A percentile compares a stretch with the other conserved stretches of the same genome.
Evolutionary conservation across 2,329 filamentous ascomycete species (phyloP).

Genomic region (Epichloe sylvatica): DNA sequence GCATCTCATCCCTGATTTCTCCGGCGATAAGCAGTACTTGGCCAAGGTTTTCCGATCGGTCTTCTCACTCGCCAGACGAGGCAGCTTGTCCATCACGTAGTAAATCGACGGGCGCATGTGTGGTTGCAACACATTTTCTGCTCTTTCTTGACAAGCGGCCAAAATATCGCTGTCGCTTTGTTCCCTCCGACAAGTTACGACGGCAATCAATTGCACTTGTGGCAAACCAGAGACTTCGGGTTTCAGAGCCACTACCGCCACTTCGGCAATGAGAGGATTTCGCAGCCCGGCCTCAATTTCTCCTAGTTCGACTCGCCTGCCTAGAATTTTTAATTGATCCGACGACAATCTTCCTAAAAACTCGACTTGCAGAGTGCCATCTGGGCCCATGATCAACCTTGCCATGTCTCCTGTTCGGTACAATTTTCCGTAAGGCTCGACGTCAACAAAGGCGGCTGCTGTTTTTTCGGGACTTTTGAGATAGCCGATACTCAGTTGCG

Average conservation of each 20-base stretch:
- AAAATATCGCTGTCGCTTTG: background rate
- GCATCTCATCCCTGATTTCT: background rate
- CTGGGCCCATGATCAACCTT: slow-evolving; percentile 36
- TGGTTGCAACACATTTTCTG: slow-evolving; percentile 31
- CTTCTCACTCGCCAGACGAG: slow-evolving; percentile 47
- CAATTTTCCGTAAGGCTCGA: slow-evolving; percentile 49
- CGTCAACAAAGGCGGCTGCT: slow-evolving; percentile 46
- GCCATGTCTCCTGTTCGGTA: slow-evolving; percentile 48
- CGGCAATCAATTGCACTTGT: background rate
- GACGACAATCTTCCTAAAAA: slow-evolving; percentile 46
- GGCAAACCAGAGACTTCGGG: background rate
- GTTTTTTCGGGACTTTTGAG: slow-evolving; percentile 48
- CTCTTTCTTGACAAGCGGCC: background rate
- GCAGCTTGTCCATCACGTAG: slow-evolving; percentile 34
- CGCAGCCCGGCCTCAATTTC: slow-evolving; percentile 40
- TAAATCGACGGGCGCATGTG: slow-evolving; percentile 49
- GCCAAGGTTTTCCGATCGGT: slow-evolving; percentile 32
- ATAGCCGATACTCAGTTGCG: slow-evolving; percentile 58
- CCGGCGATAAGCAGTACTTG: background rate
- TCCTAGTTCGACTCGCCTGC: slow-evolving; percentile 58
- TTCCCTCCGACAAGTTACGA: background rate
- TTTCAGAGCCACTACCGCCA: background rate
- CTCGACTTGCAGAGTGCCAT: slow-evolving; percentile 48
- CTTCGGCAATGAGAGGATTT: slow-evolving; percentile 12
- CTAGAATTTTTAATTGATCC: slow-evolving; percentile 62